Evolutionary conservation across 768 basidiomycete species (phyloP).

Genomic region (Suillus bovinus): DNA sequence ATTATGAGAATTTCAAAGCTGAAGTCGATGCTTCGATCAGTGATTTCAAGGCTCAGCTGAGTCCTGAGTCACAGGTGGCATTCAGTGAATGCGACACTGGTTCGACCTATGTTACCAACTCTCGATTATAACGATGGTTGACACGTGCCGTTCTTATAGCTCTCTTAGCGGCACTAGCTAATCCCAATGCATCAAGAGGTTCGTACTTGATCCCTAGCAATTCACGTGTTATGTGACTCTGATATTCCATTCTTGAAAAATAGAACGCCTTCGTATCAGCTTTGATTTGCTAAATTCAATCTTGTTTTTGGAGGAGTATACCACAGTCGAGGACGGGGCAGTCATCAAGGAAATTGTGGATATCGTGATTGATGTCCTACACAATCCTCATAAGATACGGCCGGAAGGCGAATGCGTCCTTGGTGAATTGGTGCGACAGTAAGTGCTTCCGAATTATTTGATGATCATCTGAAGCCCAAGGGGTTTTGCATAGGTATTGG

Average conservation of each 20-base stretch:
- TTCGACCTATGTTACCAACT: conserved; percentile 9
- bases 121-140: not conserved
- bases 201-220: not conserved
- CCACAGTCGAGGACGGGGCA: no score
- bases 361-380: no score
- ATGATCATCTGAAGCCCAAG: not conserved
- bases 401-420: conserved; percentile 12
- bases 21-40: no score
- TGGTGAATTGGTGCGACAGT: conserved; percentile 14
- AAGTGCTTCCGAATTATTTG: conserved; percentile 28
- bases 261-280: conserved; percentile 23
- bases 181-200: no score
- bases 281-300: conserved; percentile 35
- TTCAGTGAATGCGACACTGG: conserved; percentile 46
- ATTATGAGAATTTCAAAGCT: conserved; percentile 37
- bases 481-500: conserved; percentile 12
- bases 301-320: no score
- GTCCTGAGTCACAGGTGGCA: conserved; percentile 34
- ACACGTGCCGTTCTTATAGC: not conserved
- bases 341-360: no score
- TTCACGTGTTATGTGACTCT: conserved; percentile 9
- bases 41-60: conserved; percentile 38
- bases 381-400: not conserved
- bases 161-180: conserved; percentile 6
- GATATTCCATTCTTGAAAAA: not conserved